These are phyloP conservation scores for Boletellus ananiceps DNA, from an alignment of 768 basidiomycete species.

Conservation along the genomic window DNA sequence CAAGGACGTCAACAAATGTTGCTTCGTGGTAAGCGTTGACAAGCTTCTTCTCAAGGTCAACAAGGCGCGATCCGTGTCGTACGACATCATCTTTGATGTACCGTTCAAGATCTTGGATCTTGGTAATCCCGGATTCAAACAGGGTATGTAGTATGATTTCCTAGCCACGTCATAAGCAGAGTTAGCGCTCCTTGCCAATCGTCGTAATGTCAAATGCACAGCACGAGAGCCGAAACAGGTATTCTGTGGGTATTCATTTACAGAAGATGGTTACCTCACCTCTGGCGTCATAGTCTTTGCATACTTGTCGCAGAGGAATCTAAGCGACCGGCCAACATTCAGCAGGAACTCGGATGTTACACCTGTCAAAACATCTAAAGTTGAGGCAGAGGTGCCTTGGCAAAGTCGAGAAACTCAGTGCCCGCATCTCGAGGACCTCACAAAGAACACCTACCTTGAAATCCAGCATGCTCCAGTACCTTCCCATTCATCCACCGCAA, in stretches of 20 bases:
- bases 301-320: conserved; percentile 78
- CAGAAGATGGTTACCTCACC: conserved; percentile 41
- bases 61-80: conserved; percentile 69
- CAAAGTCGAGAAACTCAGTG: conserved; percentile 5
- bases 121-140: conserved; percentile 82
- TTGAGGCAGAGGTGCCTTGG: conserved; percentile 66
- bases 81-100: conserved; percentile 89
- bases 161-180: conserved; percentile 35
- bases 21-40: conserved; percentile 77
- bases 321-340: conserved; percentile 84
- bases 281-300: conserved; percentile 77
- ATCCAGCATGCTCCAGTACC: conserved; percentile 85
- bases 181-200: conserved; percentile 2
- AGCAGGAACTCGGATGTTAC: conserved; percentile 77
- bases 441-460: conserved; percentile 63
- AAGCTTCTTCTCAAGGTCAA: conserved; percentile 84
- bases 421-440: background rate
- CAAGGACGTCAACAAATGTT: conserved; percentile 40
- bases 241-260: background rate
- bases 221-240: background rate
- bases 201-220: background rate
- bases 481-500: conserved; percentile 68
- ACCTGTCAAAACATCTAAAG: conserved; percentile 72
- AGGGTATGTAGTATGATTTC: conserved; percentile 91
- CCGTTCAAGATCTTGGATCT: conserved; percentile 73